Base-by-base conservation (phyloP, 345 rosid species). In the Noccaea caerulescens region DNA sequence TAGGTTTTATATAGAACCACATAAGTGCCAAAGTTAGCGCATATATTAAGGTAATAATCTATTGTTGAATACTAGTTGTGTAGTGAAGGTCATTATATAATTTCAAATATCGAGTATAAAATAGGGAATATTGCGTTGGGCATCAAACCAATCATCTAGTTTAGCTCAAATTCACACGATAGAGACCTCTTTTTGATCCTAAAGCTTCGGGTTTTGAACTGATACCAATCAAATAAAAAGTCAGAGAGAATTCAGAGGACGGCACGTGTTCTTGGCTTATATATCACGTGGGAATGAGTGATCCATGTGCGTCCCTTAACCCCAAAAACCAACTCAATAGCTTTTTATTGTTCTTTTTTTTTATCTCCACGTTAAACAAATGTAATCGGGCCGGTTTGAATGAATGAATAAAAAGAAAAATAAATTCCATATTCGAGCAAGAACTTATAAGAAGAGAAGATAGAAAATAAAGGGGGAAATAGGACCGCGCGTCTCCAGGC, bases 151-250 rank as follows among this genome's bases (percentile, higher is more conserved):
- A 69, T 76, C 71, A 76, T 76, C 75, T 76, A 62, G 79, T 55
- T 76, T 44, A n/a, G 59, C 75, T 76, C 75, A 76, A 76, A 63
- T 76, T 49, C 79, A 76, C 3, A 76, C 71, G 50, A 76, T 76
- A 63, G 71, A 41, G 79, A 69, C 79, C 79, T 76, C 79, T 69
- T 76, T 75, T 69, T 46, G 66, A 69, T 69, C 75, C 59, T 62
- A 76, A 75, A 55, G 70, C 71, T 76, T 63, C 8, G 75, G 79
- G 71, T 33, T 63, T 47, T 63, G 75, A 46, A 66, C 41, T 42
- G 62, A 66, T 60, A 55, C 65, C 47, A 61, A 69, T 76, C 75
- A 69, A 62, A 69, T 69, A 53, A 75, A 67, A 67, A 75, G 75
- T 76, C 75, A 76, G 66, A 76, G 69, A 68, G 56, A 68, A 32